These are phyloP conservation scores for Ophiostoma australiae DNA, from an alignment of 2,329 filamentous ascomycete species.

Conservation along the genomic window DNA sequence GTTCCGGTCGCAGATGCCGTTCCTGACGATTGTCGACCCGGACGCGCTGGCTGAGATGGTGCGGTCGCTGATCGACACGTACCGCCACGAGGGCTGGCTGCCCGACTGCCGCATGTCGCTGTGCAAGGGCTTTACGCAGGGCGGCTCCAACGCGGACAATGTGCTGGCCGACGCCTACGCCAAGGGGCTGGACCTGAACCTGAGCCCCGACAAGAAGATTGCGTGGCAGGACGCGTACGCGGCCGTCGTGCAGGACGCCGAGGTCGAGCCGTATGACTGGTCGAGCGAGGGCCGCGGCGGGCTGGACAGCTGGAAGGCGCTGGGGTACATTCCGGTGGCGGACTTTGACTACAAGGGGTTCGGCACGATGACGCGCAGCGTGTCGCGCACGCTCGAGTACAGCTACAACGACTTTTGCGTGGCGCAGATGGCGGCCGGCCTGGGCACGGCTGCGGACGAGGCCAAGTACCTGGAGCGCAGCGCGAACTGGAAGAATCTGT, in stretches of 20 bases:
- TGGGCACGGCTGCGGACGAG: constrained; percentile 42
- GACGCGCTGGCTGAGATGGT: constrained; percentile 60
- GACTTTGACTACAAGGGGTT: constrained; percentile 62
- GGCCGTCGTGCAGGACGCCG: constrained; percentile 50
- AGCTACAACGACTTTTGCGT: constrained; percentile 72
- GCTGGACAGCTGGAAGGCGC: constrained; percentile 63
- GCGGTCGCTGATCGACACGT: constrained; percentile 66
- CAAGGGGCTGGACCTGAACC: constrained; percentile 51
- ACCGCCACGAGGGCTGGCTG: constrained; percentile 63
- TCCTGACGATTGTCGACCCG: constrained; percentile 65
- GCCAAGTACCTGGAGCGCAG: constrained; percentile 8
- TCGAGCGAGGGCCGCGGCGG: constrained; percentile 37
- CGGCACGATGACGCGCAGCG: constrained; percentile 64
- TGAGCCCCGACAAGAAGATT: constrained; percentile 42
- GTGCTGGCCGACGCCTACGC: constrained; percentile 63
- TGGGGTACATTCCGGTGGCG: constrained; percentile 66
- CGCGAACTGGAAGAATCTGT: constrained; percentile 46
- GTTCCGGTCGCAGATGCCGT: constrained; percentile 63
- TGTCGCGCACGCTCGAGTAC: constrained; percentile 72
- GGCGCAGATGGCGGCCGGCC: constrained; percentile 59
- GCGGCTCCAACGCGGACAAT: constrained; percentile 68
- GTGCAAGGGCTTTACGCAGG: constrained; percentile 68
- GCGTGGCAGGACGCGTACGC: constrained; percentile 65
- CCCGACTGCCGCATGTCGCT: constrained; percentile 75
- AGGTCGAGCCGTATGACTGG: constrained; percentile 9